Conservation (phyloP, 148 eudicot genomes). For the Camellia sinensis region DNA sequence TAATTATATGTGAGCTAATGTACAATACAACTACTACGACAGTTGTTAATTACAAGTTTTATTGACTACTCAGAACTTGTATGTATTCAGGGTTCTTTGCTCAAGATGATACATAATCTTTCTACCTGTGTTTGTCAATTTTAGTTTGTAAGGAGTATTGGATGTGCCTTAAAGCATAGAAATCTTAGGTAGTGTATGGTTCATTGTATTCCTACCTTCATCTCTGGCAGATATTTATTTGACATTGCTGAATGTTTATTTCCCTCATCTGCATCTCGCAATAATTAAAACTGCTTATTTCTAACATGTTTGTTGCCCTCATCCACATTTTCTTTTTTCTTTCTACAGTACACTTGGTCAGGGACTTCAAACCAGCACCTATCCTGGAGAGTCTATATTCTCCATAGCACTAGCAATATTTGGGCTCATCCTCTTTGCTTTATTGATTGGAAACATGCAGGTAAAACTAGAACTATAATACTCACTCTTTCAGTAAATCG, state of each 20-base stretch:
- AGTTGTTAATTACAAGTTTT: too few species aligned
- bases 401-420: constrained; percentile 79
- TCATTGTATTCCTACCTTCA: not conserved
- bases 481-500: not conserved
- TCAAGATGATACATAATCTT: not conserved
- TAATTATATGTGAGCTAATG: too few species aligned
- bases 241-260: not conserved
- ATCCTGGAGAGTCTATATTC: constrained; percentile 85
- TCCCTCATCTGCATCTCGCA: not conserved
- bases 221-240: not conserved
- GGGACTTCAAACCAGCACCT: constrained; percentile 92
- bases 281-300: not conserved
- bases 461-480: constrained; percentile 26
- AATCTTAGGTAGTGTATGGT: not conserved
- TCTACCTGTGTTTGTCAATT: not conserved
- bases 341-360: constrained; percentile 89
- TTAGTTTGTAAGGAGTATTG: not conserved
- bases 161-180: not conserved
- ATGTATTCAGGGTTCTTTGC: not conserved
- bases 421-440: constrained; percentile 94
- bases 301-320: not conserved
- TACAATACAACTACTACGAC: too few species aligned
- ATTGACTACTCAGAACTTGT: too few species aligned
- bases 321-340: constrained; percentile 1
- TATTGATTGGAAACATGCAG: constrained; percentile 99